Conservation (phyloP, 2,329 filamentous ascomycete genomes). For the Neocucurbitaria cava region DNA sequence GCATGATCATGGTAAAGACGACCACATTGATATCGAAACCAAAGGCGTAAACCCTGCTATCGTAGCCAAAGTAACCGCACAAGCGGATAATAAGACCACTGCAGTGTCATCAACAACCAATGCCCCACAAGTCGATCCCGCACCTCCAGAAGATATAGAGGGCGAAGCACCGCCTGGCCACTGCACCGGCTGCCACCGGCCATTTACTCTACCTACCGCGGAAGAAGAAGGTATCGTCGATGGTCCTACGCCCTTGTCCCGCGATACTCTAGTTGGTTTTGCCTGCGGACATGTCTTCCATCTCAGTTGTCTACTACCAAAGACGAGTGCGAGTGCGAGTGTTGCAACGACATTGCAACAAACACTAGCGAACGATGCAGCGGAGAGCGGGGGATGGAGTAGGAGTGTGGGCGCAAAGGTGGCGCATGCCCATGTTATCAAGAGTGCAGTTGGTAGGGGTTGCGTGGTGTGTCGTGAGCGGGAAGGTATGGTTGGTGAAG, state of each 20-base stretch:
- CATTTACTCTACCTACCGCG: conserved; percentile 40
- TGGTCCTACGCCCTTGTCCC: conserved; percentile 34
- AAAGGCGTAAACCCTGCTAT: conserved; percentile 37
- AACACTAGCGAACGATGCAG: conserved; percentile 46
- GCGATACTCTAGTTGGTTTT: conserved; percentile 78
- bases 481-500: conserved; percentile 19
- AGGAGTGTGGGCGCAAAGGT: conserved; percentile 70
- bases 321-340: conserved; percentile 50
- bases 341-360: conserved; percentile 55
- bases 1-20: conserved; percentile 17
- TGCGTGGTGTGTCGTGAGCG: conserved; percentile 46
- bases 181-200: conserved; percentile 41
- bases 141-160: conserved; percentile 22
- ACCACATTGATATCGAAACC: conserved; percentile 35
- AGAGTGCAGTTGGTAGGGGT: conserved; percentile 72
- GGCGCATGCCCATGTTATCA: conserved; percentile 75
- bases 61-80: conserved; percentile 27
- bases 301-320: conserved; percentile 70
- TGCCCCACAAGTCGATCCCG: conserved; percentile 30
- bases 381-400: conserved; percentile 56
- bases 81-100: conserved; percentile 31
- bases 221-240: conserved; percentile 38
- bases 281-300: conserved; percentile 85
- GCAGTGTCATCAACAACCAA: conserved; percentile 26
- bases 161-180: conserved; percentile 43